Conservation (phyloP, 345 rosid genomes). For the Ailanthus altissimus region DNA sequence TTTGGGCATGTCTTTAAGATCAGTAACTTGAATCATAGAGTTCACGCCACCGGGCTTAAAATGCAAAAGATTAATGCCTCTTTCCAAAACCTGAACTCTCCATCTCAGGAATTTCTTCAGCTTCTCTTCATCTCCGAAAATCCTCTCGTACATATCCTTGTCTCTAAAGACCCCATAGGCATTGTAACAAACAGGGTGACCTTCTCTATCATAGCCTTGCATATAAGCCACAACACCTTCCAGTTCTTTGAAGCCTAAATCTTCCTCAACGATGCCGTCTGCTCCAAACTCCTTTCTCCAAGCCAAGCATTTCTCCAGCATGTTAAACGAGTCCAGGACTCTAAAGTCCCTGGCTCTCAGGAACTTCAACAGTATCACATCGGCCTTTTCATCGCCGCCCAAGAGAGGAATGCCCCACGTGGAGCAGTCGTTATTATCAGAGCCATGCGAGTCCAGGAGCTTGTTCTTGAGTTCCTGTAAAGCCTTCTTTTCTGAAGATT, state of each 20-base stretch:
- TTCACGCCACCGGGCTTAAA: slow-evolving; percentile 95
- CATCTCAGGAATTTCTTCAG: slow-evolving; percentile 75
- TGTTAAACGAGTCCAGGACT: slow-evolving; percentile 57
- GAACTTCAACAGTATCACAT: slow-evolving; percentile 84
- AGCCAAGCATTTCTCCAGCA: slow-evolving; percentile 73
- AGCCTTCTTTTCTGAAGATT: slow-evolving; percentile 71
- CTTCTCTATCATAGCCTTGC: slow-evolving; percentile 81
- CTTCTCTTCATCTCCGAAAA: slow-evolving; percentile 90
- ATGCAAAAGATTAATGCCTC: slow-evolving; percentile 75
- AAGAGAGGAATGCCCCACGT: slow-evolving; percentile 86
- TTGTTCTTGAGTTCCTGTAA: slow-evolving; percentile 69
- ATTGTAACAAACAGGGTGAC: slow-evolving; percentile 95
- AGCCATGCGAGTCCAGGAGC: slow-evolving; percentile 44
- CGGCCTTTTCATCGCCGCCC: slow-evolving; percentile 61
- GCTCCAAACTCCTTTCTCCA: slow-evolving; percentile 87
- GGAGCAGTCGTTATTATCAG: slow-evolving; percentile 32
- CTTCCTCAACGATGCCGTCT: slow-evolving; percentile 69
- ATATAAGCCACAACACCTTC: slow-evolving; percentile 88
- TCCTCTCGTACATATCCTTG: slow-evolving; percentile 77
- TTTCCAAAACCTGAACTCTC: slow-evolving; percentile 93
- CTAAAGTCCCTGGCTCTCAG: slow-evolving; percentile 86
- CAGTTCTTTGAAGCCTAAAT: slow-evolving; percentile 81
- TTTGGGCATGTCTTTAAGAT: slow-evolving; percentile 96
- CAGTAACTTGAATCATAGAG: slow-evolving; percentile 89
- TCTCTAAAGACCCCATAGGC: slow-evolving; percentile 86